These are phyloP conservation scores for Wickerhamiella australiensis DNA, from an alignment of 805 yeast species.

Conservation along the genomic window DNA sequence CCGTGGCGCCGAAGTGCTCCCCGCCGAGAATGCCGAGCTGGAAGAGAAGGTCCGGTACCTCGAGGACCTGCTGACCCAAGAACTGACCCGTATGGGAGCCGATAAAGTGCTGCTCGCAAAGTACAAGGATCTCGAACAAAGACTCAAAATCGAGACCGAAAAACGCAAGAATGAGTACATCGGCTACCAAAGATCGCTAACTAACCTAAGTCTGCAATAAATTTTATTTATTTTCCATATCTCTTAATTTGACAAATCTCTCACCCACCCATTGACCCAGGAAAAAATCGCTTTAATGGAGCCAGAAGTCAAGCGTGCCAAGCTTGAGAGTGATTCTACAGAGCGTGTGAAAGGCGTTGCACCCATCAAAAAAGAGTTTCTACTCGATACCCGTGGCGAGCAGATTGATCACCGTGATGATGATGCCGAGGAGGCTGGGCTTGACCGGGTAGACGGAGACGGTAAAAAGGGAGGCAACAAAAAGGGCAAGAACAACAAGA, in stretches of 20 bases:
- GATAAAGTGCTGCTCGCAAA: constrained; percentile 18
- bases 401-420: constrained; percentile 7
- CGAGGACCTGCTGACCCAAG: constrained; percentile 15
- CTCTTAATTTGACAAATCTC: no score
- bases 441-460: constrained; percentile 19
- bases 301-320: not conserved
- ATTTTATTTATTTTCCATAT: not conserved
- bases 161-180: constrained; percentile 19
- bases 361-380: constrained; percentile 17
- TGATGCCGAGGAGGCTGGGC: constrained; percentile 16
- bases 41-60: constrained; percentile 16
- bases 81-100: constrained; percentile 18
- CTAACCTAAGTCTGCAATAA: constrained; percentile 10
- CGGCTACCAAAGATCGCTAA: constrained; percentile 12
- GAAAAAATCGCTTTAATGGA: not conserved
- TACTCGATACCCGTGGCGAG: not conserved
- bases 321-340: not conserved
- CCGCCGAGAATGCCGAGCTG: constrained; percentile 12
- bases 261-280: not conserved
- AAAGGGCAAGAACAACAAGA: constrained; percentile 16
- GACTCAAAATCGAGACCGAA: constrained; percentile 18
- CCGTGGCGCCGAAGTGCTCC: constrained; percentile 9
- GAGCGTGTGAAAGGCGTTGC: constrained; percentile 23
- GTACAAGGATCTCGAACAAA: constrained; percentile 15
- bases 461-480: constrained; percentile 5